A percentile compares a stretch with the other conserved stretches of the same genome.
These are phyloP conservation scores for Talaromyces wortmannii DNA, from an alignment of 495 filamentous ascomycete genomes.

Conservation along the genomic window DNA sequence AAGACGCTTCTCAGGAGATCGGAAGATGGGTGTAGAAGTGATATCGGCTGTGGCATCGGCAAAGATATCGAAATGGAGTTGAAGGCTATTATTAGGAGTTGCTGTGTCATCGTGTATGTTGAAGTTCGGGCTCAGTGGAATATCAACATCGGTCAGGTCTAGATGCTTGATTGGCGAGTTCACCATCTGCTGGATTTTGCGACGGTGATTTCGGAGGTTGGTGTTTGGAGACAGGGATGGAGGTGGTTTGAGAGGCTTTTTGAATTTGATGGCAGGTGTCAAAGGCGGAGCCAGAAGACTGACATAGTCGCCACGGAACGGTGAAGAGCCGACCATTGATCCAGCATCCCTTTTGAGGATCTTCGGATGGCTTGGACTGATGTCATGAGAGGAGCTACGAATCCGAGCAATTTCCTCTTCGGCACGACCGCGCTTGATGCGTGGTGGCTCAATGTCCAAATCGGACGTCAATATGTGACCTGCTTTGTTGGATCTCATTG, in stretches of 20 bases:
- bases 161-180: slow-evolving; percentile 78
- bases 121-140: slow-evolving; percentile 76
- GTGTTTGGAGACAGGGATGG: slow-evolving; percentile 90
- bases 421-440: slow-evolving; percentile 79
- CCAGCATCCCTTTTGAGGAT: slow-evolving; percentile 36
- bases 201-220: slow-evolving; percentile 86
- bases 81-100: slow-evolving; percentile 39
- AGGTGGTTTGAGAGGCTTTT: slow-evolving; percentile 72
- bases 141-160: slow-evolving; percentile 52
- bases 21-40: slow-evolving; percentile 46
- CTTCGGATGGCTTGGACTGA: slow-evolving; percentile 65
- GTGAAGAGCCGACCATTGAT: slow-evolving; percentile 49
- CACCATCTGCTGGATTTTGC: slow-evolving; percentile 78
- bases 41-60: slow-evolving; percentile 49
- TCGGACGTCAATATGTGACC: slow-evolving; percentile 63
- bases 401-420: slow-evolving; percentile 96
- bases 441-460: slow-evolving; percentile 60
- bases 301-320: slow-evolving; percentile 46
- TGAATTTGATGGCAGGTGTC: slow-evolving; percentile 82
- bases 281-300: slow-evolving; percentile 70
- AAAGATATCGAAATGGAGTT: slow-evolving; percentile 63
- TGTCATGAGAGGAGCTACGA: slow-evolving; percentile 82
- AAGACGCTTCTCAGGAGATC: slow-evolving; percentile 73
- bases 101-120: slow-evolving; percentile 52
- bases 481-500: slow-evolving; percentile 59